phyloP scores from a whole-genome alignment of 805 yeast genomes.

The Suhomyces pyralidae region DNA sequence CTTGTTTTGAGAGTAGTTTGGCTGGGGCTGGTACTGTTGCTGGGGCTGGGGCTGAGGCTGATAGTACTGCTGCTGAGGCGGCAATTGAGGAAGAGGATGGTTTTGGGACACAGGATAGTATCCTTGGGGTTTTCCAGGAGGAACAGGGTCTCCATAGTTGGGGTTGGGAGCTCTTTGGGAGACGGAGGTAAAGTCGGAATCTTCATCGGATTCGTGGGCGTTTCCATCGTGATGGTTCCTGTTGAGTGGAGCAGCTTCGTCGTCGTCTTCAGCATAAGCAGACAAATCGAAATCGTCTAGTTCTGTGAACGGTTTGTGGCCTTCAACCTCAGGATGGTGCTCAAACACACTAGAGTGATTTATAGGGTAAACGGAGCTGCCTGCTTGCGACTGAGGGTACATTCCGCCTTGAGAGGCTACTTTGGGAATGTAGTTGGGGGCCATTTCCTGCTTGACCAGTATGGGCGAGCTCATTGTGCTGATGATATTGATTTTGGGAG shows the following conservation, averaged over 20 bases:
- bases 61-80: constrained; percentile 11
- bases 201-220: constrained; percentile 35
- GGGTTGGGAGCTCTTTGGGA: constrained; percentile 76
- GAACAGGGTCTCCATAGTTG: constrained; percentile 27
- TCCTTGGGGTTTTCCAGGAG: constrained; percentile 6
- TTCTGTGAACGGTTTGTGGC: constrained; percentile 45
- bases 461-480: constrained; percentile 35
- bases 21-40: constrained; percentile 10
- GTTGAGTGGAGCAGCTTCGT: constrained; percentile 10
- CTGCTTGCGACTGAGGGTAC: constrained; percentile 17
- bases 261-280: constrained; percentile 9
- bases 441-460: constrained; percentile 19
- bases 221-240: constrained; percentile 7
- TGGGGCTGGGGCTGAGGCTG: constrained; percentile 17
- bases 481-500: constrained; percentile 19
- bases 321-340: constrained; percentile 45
- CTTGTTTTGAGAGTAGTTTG: constrained; percentile 7
- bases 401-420: constrained; percentile 21
- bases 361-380: constrained; percentile 5
- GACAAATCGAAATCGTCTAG: constrained; percentile 32
- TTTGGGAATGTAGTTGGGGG: constrained; percentile 23
- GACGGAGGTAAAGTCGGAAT: constrained; percentile 73
- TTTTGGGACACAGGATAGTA: constrained; percentile 5
- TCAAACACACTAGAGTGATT: constrained; percentile 35
- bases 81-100: constrained; percentile 10